A percentile compares a stretch with the other conserved stretches of the same genome.
phyloP scores from a whole-genome alignment of 1,284 basidiomycete genomes.

The Cryptococcus jaspeensis region DNA sequence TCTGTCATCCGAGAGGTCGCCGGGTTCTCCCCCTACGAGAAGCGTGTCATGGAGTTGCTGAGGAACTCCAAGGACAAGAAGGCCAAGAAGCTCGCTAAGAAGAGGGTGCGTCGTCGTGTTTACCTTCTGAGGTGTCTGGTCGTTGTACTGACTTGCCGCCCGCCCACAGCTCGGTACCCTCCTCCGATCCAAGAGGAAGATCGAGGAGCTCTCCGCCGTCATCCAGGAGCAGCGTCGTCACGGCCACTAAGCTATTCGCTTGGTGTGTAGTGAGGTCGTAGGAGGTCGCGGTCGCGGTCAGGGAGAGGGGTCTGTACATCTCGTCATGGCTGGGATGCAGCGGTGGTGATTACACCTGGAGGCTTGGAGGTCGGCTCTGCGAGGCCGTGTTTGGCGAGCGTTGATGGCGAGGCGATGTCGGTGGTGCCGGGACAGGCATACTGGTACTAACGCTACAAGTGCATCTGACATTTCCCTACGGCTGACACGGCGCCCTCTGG shows the following conservation, averaged over 20 bases:
- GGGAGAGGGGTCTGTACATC: slow-evolving; percentile 3
- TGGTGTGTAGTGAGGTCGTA: not conserved
- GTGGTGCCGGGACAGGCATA: no score
- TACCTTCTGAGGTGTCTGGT: not conserved
- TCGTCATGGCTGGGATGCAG: slow-evolving; percentile 5
- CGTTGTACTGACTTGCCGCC: not conserved
- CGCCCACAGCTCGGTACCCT: slow-evolving; percentile 81
- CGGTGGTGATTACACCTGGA: slow-evolving; percentile 2
- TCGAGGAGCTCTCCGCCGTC: slow-evolving; percentile 86
- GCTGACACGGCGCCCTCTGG: not conserved
- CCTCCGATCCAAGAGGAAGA: slow-evolving; percentile 93
- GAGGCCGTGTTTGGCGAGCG: not conserved
- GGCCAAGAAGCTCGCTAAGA: slow-evolving; percentile 96
- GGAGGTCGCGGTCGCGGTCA: not conserved
- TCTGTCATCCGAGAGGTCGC: slow-evolving; percentile 90
- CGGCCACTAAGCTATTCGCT: slow-evolving; percentile 47
- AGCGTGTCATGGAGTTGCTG: slow-evolving; percentile 97
- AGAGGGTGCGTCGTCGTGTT: slow-evolving; percentile 68
- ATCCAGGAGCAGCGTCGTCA: slow-evolving; percentile 65
- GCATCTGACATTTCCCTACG: not conserved
- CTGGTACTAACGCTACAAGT: not conserved
- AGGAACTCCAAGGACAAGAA: slow-evolving; percentile 99
- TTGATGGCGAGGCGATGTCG: not conserved
- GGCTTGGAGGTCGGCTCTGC: not conserved
- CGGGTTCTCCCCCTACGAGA: slow-evolving; percentile 98